Evolutionary conservation across 129 eudicot species (phyloP).

Genomic region (Saussurea involucrata): DNA sequence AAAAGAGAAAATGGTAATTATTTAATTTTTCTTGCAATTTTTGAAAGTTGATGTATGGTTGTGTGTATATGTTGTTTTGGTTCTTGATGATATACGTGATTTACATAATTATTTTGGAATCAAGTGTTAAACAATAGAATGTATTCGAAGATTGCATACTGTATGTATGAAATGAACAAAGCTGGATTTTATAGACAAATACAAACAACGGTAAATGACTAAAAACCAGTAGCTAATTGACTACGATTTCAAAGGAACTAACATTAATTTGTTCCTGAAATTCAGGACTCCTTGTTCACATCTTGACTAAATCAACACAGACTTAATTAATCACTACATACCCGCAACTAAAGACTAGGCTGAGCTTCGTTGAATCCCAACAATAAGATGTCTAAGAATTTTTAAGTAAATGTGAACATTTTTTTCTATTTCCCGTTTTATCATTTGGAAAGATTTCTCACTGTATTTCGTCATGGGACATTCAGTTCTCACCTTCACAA

Average conservation of each 20-base stretch:
- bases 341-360: not conserved
- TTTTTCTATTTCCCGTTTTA: not conserved
- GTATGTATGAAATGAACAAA: not conserved
- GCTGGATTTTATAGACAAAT: not conserved
- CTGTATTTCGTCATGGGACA: not conserved
- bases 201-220: not conserved
- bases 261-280: not conserved
- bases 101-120: not conserved
- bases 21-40: not conserved
- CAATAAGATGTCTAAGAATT: constrained; percentile 6
- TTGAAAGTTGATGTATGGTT: not conserved
- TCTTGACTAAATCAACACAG: not conserved
- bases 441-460: not conserved
- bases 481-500: not conserved
- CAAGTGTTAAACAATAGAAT: not conserved
- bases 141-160: not conserved
- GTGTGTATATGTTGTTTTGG: not conserved
- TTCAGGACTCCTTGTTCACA: not conserved
- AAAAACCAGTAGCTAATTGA: not conserved
- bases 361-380: not conserved
- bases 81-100: constrained; percentile 5
- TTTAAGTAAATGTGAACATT: not conserved
- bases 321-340: not conserved
- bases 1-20: constrained; percentile 52
- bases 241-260: not conserved